Conservation (phyloP, 2,329 filamentous ascomycete genomes). For the Pseudogymnoascus sp. region DNA sequence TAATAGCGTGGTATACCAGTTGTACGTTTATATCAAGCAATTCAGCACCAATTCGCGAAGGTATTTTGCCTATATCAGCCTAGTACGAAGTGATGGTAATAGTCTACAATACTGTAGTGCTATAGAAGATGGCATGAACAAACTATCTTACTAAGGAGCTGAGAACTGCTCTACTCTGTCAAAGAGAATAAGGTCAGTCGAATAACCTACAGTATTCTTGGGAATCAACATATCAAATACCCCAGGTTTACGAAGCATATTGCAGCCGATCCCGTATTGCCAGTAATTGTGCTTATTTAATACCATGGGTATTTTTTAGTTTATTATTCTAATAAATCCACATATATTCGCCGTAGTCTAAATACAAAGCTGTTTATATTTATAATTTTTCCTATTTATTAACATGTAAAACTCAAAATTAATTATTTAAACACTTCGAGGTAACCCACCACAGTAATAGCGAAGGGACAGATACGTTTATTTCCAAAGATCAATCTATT, state of each 20-base stretch:
- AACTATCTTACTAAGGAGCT: background rate
- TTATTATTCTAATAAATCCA: background rate
- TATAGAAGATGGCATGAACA: background rate
- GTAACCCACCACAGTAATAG: background rate
- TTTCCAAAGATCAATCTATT: background rate
- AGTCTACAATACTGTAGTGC: background rate
- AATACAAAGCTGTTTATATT: background rate
- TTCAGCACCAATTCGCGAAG: background rate
- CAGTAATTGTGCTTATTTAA: background rate
- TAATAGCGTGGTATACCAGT: constrained; percentile 12
- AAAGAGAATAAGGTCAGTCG: background rate
- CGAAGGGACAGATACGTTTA: background rate
- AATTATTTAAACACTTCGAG: background rate
- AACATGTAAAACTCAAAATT: background rate
- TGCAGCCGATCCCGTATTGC: background rate
- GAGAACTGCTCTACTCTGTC: background rate
- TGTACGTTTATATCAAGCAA: constrained; percentile 9
- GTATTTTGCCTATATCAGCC: background rate
- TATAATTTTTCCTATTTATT: background rate
- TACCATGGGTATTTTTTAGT: background rate
- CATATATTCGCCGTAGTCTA: background rate
- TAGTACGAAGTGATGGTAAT: background rate
- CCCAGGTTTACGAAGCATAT: background rate
- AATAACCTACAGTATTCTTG: background rate
- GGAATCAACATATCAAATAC: background rate